Base-by-base conservation (phyloP, 2,329 filamentous ascomycete genomes). In the Neopestalotiopsis sp. region DNA sequence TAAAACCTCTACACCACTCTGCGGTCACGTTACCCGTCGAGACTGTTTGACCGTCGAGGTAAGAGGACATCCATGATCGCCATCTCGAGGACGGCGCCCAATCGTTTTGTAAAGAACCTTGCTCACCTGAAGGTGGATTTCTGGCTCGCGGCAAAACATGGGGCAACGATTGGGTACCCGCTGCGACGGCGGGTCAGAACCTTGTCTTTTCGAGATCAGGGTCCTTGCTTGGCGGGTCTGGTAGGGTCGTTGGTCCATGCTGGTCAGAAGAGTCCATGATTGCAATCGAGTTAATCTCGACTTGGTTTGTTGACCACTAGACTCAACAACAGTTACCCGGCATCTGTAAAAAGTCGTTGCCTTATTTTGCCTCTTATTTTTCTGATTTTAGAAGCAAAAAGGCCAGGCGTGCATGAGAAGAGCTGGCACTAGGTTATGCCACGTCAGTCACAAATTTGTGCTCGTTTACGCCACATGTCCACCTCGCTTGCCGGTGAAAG, bases 161-260 rank as follows among this genome's bases (percentile, higher is more conserved):
- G 73, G 75, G 72, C 69, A 68, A 72, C 71, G 72, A 77, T 78
- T 78, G 77, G 77, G 72, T 71, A 73, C 69, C 70, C 72, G 72
- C 74, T 72, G 69, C 59, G 63, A 70, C 67, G 68, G 65, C 67
- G 67, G 66, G 67, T 68, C 67, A 49, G 61, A 67, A 63, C 66
- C 66, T 45, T 62, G 57, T 52, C 45, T 14, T 62, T 20, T 52
- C 34, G 30, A 30, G 58, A 49, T 52, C 66, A 59, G 57, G 57
- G 66, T 24, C 65, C 17, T 57, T 67, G 24, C 65, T 67, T 67
- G 66, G 66, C 66, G 66, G 20, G 17, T 52, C 57, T 28, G 52
- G 24, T n/a, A 14, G 20, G 20, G 30, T 14, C 34, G 12, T 58
- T 24, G 17, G 28, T 49, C 38, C n/a, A 66, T 57, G 24, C 24